These are phyloP conservation scores for Aspergillus panamensis DNA, from an alignment of 495 filamentous ascomycete genomes.

Conservation along the genomic window DNA sequence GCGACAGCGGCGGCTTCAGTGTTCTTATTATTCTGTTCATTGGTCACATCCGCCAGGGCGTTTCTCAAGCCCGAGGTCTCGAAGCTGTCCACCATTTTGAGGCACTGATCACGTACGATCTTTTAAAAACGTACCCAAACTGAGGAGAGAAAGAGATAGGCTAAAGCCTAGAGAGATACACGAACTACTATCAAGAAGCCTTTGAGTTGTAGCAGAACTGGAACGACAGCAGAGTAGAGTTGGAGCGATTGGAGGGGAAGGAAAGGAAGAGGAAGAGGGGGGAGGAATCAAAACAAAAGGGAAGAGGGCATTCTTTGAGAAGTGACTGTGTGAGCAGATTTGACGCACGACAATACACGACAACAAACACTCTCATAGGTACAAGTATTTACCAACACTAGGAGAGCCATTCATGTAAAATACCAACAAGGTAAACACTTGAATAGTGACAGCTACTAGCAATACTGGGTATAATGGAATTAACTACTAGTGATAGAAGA, in stretches of 20 bases:
- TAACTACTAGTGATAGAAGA: too few relatives aligned
- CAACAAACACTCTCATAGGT: background rate
- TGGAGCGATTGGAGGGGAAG: slow-evolving; percentile 10
- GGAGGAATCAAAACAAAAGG: slow-evolving; percentile 11
- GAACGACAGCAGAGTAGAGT: background rate
- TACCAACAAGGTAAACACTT: background rate
- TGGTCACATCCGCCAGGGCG: slow-evolving; percentile 37
- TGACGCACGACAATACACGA: background rate
- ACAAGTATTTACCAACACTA: background rate
- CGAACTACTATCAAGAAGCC: background rate
- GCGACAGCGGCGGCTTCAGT: slow-evolving; percentile 30
- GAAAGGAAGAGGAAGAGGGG: slow-evolving; percentile 8
- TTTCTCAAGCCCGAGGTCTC: slow-evolving; percentile 23
- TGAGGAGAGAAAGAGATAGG: background rate
- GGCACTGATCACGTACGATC: background rate
- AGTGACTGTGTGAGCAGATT: slow-evolving; percentile 5
- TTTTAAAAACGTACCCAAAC: background rate
- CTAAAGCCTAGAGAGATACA: background rate
- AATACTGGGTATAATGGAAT: too few relatives aligned
- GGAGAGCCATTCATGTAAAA: background rate
- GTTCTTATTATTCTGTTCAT: slow-evolving; percentile 30
- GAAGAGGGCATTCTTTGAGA: slow-evolving; percentile 7
- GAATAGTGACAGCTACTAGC: background rate
- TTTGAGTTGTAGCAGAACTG: background rate
- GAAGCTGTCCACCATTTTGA: slow-evolving; percentile 17